Base-by-base conservation (phyloP, 352 stramenopile genomes). In the Globisporangium ultimum region DNA sequence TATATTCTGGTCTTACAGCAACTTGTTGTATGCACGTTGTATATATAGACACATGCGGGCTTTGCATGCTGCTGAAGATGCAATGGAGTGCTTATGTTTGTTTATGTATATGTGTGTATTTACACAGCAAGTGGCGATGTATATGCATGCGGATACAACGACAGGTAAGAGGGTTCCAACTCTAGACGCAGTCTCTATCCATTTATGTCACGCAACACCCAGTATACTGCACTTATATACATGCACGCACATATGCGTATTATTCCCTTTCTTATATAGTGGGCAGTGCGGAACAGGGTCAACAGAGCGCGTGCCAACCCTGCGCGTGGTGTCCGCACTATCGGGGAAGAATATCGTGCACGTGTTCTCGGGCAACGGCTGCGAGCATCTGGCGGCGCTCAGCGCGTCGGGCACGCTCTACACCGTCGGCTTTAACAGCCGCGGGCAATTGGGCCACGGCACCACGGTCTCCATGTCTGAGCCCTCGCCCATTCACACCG, bases 381-480 rank as follows among this genome's bases (percentile, higher is more conserved):
- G 89, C 60, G 93, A 98, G 49, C 93, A 98, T 70, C 78, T 96
- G 32, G 78, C 93, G 11, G 88, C 80, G 13, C 60, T 98, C 17
- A 87, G 76, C 12, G 81, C 80, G 1, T 72, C 85, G 40, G 93
- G 93, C 1, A 68, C 68, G 22, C 58, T 98, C 40, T 96, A 91
- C 61, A 96, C 84, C 11, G 96, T 96, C 56, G 93, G 93, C 7
- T 97, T 97, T 64, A 98, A 98, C 55, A 90, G 90, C 60, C 75
- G 88, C 40, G 93, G 93, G 0, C 93, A 98, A 65, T 69, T 98
- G 21, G 91, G 90, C 0, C 82, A 91, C 12, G 93, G 91, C 18
- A 87, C 64, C 8, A 92, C 85, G 3, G 72, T 74, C 21, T 84
- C 80, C 24, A 71, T 84, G 45, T 66, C 81, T 7, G 72, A 91